A percentile compares a stretch with the other conserved stretches of the same genome.
Evolutionary conservation across 2,329 filamentous ascomycete species (phyloP).

Genomic region (Neurospora sp.): DNA sequence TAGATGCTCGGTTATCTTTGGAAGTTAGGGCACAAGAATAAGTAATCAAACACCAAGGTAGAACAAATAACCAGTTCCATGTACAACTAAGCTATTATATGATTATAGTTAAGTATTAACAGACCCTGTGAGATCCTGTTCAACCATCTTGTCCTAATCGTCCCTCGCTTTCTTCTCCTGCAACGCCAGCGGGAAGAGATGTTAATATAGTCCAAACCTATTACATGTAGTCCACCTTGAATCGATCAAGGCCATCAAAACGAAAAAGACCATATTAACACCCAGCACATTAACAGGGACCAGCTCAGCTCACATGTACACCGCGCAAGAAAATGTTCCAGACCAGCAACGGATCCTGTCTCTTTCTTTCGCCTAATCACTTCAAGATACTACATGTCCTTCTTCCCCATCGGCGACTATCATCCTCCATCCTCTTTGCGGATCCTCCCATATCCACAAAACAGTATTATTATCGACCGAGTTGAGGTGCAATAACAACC

Average conservation of each 20-base stretch:
- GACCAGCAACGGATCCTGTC: background rate
- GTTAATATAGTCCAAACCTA: background rate
- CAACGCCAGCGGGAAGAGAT: background rate
- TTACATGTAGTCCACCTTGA: background rate
- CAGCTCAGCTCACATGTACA: background rate
- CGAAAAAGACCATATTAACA: background rate
- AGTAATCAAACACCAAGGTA: background rate
- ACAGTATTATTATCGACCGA: background rate
- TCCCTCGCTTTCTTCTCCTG: background rate
- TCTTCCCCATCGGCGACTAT: background rate
- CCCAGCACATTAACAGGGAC: background rate
- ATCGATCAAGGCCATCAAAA: background rate
- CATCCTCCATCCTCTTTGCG: background rate
- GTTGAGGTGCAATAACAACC: background rate
- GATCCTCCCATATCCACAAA: background rate
- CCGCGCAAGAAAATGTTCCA: background rate
- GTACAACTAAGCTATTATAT: background rate
- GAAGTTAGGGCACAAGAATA: background rate
- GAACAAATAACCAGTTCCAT: background rate
- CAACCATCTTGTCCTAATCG: background rate
- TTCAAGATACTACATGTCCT: background rate
- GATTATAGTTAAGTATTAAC: background rate
- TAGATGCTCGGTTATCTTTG: background rate
- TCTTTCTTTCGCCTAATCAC: background rate
- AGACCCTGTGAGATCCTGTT: background rate